phyloP scores from a whole-genome alignment of 768 basidiomycete species.

The Serendipita indica region DNA sequence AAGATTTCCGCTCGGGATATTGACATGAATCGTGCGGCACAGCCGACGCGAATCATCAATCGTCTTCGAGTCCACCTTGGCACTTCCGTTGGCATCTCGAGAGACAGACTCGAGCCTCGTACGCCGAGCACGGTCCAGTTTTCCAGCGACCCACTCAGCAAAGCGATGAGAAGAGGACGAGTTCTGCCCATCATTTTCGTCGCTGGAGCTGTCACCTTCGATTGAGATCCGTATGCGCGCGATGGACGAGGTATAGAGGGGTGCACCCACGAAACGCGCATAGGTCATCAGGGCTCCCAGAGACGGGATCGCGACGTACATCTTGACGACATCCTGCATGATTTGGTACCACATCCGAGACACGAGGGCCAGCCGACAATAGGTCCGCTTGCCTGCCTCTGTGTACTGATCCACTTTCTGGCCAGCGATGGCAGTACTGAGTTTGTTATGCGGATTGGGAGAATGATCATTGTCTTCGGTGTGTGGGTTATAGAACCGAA shows the following conservation, averaged over 20 bases:
- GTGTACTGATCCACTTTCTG: too few species aligned
- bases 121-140: neutral
- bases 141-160: neutral
- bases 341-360: neutral
- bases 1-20: slow-evolving; percentile 3
- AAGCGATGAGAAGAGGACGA: neutral
- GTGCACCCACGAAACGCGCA: neutral
- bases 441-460: neutral
- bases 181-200: neutral
- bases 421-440: neutral
- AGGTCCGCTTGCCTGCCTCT: neutral
- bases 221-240: too few species aligned
- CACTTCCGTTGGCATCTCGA: neutral
- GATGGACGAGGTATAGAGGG: neutral
- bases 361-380: neutral
- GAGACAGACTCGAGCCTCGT: too few species aligned
- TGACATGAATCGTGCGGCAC: neutral
- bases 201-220: neutral
- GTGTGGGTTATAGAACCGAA: neutral
- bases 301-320: neutral
- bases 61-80: neutral
- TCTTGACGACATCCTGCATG: neutral
- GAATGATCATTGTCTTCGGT: neutral
- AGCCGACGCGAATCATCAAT: neutral
- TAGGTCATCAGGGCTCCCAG: neutral